These are phyloP conservation scores for Xylariaceae sp. DNA, from an alignment of 2,329 filamentous ascomycete genomes.

Conservation along the genomic window DNA sequence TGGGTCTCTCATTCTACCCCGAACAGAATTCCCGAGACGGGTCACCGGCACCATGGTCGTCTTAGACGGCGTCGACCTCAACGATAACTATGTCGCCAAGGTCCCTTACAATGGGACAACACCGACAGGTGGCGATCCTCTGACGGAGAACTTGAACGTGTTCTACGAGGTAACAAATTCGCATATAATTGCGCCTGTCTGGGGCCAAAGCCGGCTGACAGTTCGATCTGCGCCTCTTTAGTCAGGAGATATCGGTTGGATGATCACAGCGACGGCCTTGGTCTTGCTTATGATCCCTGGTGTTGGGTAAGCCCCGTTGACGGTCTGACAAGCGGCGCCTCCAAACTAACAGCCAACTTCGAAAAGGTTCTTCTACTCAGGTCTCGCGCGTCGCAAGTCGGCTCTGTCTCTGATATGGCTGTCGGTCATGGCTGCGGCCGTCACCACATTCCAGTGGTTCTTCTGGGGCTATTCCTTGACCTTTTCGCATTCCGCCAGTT, in stretches of 20 bases:
- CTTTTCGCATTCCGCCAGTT: slow-evolving; percentile 71
- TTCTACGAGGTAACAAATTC: slow-evolving; percentile 61
- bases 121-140: slow-evolving; percentile 61
- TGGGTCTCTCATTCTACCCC: slow-evolving; percentile 1
- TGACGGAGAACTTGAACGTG: slow-evolving; percentile 65
- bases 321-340: no score
- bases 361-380: slow-evolving; percentile 84
- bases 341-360: slow-evolving; percentile 8
- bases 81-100: slow-evolving; percentile 40
- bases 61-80: slow-evolving; percentile 37
- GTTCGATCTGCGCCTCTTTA: slow-evolving; percentile 14
- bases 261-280: slow-evolving; percentile 74
- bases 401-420: slow-evolving; percentile 88
- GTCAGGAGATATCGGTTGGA: slow-evolving; percentile 80
- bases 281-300: slow-evolving; percentile 91
- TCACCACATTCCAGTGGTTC: slow-evolving; percentile 90
- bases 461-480: slow-evolving; percentile 84
- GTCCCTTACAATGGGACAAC: slow-evolving; percentile 60
- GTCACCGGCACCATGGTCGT: slow-evolving; percentile 30
- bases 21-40: no score
- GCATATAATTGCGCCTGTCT: not conserved
- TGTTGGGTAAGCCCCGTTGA: slow-evolving; percentile 56
- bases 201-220: slow-evolving; percentile 20
- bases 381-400: slow-evolving; percentile 81
- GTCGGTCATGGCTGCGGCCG: slow-evolving; percentile 77